Percentiles rank a stretch among this genome's conserved stretches.
phyloP scores from a whole-genome alignment of 1,284 basidiomycete genomes.

The Thelephora terrestris region DNA sequence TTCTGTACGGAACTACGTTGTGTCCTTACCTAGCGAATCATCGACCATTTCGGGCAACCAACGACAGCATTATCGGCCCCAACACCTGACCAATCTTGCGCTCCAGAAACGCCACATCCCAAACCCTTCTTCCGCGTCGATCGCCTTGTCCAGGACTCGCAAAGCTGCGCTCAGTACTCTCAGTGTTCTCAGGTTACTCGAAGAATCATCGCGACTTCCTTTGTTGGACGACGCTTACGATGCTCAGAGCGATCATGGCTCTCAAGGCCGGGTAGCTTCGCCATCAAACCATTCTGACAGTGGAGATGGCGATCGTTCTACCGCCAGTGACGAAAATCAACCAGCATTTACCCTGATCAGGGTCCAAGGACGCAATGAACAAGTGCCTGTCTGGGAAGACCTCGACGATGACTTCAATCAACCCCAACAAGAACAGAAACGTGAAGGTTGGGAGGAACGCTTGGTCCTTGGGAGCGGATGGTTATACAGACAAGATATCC shows the following conservation, averaged over 20 bases:
- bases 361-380: conserved; percentile 51
- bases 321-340: conserved; percentile 23
- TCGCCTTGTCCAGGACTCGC: conserved; percentile 60
- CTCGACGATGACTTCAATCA: conserved; percentile 39
- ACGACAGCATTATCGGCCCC: conserved; percentile 38
- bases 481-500: conserved; percentile 63
- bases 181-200: conserved; percentile 56
- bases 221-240: conserved; percentile 68
- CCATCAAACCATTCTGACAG: conserved; percentile 27
- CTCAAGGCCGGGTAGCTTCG: conserved; percentile 32
- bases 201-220: conserved; percentile 55
- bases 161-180: conserved; percentile 70
- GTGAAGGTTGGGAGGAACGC: conserved; percentile 68
- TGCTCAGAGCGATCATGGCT: conserved; percentile 47
- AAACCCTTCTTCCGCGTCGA: conserved; percentile 27
- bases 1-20: conserved; percentile 69
- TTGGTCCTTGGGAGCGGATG: conserved; percentile 70
- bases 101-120: conserved; percentile 27
- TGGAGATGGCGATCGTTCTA: background rate
- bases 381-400: conserved; percentile 73
- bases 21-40: conserved; percentile 65
- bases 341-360: conserved; percentile 42
- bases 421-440: conserved; percentile 43
- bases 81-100: conserved; percentile 28
- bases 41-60: conserved; percentile 36